phyloP scores from a whole-genome alignment of 805 yeast genomes.

The Candida vaughaniae region DNA sequence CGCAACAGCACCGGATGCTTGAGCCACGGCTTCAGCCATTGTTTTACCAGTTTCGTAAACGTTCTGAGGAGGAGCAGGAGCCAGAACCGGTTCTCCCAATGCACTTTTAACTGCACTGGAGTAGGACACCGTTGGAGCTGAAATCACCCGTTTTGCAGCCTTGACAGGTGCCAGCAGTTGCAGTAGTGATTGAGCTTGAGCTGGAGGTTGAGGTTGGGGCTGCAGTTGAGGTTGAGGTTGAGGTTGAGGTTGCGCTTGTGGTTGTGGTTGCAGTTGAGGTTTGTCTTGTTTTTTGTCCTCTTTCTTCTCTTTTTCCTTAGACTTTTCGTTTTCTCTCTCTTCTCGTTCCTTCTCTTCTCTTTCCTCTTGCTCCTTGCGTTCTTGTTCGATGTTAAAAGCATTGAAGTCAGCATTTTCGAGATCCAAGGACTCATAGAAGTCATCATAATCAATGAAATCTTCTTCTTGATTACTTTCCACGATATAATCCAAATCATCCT shows the following conservation, averaged over 20 bases:
- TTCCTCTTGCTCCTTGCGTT: conserved; percentile 11
- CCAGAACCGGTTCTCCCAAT: conserved; percentile 1
- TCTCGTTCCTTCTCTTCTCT: conserved; percentile 5
- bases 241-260: conserved; percentile 9
- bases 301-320: conserved; percentile 8
- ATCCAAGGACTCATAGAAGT: conserved; percentile 83
- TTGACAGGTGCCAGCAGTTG: conserved; percentile 1
- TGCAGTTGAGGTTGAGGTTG: conserved; percentile 11
- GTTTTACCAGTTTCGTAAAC: conserved; percentile 12
- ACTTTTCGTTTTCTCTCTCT: conserved; percentile 7
- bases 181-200: too few relatives aligned
- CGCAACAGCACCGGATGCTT: conserved; percentile 23
- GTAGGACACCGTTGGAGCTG: conserved; percentile 6
- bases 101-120: conserved; percentile 12
- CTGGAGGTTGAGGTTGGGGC: conserved; percentile 12
- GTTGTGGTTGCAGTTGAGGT: conserved; percentile 12
- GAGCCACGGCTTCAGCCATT: conserved; percentile 14
- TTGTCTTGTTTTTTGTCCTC: conserved; percentile 3
- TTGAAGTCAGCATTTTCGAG: conserved; percentile 38
- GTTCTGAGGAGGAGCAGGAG: background rate
- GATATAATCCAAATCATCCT: conserved; percentile 89
- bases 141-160: background rate
- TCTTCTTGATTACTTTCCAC: conserved; percentile 92
- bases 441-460: conserved; percentile 91
- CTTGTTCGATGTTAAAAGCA: conserved; percentile 18